Base-by-base conservation (phyloP, 768 basidiomycete genomes). In the Xanthoconium purpureum region DNA sequence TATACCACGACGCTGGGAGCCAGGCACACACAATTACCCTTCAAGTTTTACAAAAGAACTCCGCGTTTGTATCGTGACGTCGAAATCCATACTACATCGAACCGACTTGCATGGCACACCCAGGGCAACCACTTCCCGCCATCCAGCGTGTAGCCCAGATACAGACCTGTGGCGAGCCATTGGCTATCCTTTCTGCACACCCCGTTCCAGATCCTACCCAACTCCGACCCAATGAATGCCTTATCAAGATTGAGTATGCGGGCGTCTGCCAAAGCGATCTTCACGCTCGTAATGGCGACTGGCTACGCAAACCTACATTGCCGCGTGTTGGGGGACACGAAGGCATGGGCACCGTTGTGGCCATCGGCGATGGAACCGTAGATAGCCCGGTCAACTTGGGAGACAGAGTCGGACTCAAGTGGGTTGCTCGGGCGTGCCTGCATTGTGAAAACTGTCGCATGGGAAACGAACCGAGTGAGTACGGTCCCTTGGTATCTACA, bases 281-380 rank as follows among this genome's bases (percentile, higher is more conserved):
- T n/a, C 75, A 77, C 55, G 71, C 63, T 29, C 71, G 67, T 54
- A 59, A 70, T 20, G 78, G 75, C 8, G 78, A 80, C 52, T 80
- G 77, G 63, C 0, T 14, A 0, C 9, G n/a, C 18, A 57, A 56
- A 13, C 67, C 63, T 8, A 58, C 57, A 6, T 72, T 79, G 70
- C 47, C 67, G 64, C 33, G 62, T 56, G 63, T 78, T 24, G 77
- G 75, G 1, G 78, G 80, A 0, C 79, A 79, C 63, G 78, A 80
- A 57, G 79, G 79, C n/a, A 76, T 74, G 4, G 79, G 80, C 28
- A 62, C 55, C 39, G 62, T 82, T 55, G 75, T 79, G 18, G 79
- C 77, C 17, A 76, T 82, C 37, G 78, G 70, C 24, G 62, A 72
- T 9, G 63, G 72, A 50, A 72, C 74, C 1, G 18, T 50, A 11